A percentile compares a stretch with the other conserved stretches of the same genome.
phyloP scores from a whole-genome alignment of 768 basidiomycete species.

The Termitomyces sp. region DNA sequence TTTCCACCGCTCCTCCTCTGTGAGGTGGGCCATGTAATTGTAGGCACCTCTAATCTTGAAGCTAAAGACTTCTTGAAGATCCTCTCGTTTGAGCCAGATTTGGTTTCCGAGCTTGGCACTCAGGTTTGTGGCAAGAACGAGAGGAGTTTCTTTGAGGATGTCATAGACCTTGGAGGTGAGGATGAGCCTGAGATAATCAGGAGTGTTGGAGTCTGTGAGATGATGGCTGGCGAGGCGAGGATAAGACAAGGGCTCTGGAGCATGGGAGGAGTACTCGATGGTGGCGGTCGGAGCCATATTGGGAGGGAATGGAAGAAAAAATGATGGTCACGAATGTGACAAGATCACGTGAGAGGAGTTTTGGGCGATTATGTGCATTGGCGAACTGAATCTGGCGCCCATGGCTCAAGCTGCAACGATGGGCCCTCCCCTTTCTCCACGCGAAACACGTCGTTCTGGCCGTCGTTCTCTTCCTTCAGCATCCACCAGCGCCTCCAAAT shows the following conservation, averaged over 20 bases:
- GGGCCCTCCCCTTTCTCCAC: slow-evolving; percentile 74
- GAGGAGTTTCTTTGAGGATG: slow-evolving; percentile 83
- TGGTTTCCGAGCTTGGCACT: slow-evolving; percentile 86
- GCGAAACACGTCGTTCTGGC: slow-evolving; percentile 75
- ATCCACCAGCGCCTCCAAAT: slow-evolving; percentile 66
- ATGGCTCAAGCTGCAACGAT: slow-evolving; percentile 68
- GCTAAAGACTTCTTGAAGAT: slow-evolving; percentile 95
- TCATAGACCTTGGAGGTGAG: slow-evolving; percentile 90
- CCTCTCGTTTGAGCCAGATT: slow-evolving; percentile 96
- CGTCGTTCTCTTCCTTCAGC: slow-evolving; percentile 65
- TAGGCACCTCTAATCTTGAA: slow-evolving; percentile 99
- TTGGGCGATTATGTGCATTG: slow-evolving; percentile 6
- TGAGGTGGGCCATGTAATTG: slow-evolving; percentile 93
- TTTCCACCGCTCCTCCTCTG: slow-evolving; percentile 90
- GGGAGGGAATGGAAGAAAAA: not conserved
- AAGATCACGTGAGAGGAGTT: slow-evolving; percentile 7
- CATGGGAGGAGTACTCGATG: slow-evolving; percentile 64
- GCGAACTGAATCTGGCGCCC: slow-evolving; percentile 11
- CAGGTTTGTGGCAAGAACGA: slow-evolving; percentile 82
- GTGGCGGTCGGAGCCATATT: slow-evolving; percentile 44
- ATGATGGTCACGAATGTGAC: slow-evolving; percentile 7
- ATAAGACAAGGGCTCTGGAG: slow-evolving; percentile 61
- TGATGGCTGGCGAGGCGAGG: slow-evolving; percentile 64
- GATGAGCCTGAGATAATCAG: slow-evolving; percentile 87
- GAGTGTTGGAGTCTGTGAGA: slow-evolving; percentile 60